Evolutionary conservation across 495 filamentous ascomycete species (phyloP), one percentile per base, ranked within the genome.

Genomic region (Corynascus novoguineensis): DNA sequence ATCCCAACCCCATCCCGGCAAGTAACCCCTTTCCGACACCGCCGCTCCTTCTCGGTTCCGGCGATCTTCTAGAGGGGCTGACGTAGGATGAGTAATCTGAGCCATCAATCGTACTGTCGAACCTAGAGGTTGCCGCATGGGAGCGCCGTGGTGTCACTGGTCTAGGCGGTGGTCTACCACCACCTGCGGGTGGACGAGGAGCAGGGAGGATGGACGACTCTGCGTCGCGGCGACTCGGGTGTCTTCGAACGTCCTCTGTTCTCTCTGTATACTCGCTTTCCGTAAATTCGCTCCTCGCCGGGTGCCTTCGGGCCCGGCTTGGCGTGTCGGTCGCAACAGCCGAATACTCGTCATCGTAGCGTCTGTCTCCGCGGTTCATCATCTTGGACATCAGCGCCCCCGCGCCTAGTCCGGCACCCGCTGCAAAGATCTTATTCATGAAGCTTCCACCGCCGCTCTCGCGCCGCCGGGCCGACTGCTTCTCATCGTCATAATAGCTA

Each of bases 1-100:
- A 89, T 71, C 65, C 86, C 73, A 74, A 80, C 11, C 90, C 90
- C 5, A 89, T 72, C 3, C 82, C 83, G 31, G 85, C 81, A 27
- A 81, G 67, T 12, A 93, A 59, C 1, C 84, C 84, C 64, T 90
- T 83, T 21, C 79, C 77, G 19, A 77, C 75, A 37, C 60, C 51
- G 6, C 60, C 52, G 24, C 50, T 62, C 25, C 48, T 65, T 44
- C 45, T 52, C 19, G 56, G 67, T 0, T 71, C 65, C 44, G 60
- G 62, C 22, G 60, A 47, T 55, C 78, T 67, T 56, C 75, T 64
- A 35, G 79, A 73, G 41, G 76, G 69, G 52, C 71, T 74, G 50
- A 75, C 70, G 35, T 81, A 79, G 5, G 74, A 78, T 11, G 77
- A 79, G 38, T 77, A 78, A 44, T 79, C 78, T 4, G 79, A 81